Conservation (phyloP, 2,329 filamentous ascomycete genomes). For the Allantophomopsis cytisporea region DNA sequence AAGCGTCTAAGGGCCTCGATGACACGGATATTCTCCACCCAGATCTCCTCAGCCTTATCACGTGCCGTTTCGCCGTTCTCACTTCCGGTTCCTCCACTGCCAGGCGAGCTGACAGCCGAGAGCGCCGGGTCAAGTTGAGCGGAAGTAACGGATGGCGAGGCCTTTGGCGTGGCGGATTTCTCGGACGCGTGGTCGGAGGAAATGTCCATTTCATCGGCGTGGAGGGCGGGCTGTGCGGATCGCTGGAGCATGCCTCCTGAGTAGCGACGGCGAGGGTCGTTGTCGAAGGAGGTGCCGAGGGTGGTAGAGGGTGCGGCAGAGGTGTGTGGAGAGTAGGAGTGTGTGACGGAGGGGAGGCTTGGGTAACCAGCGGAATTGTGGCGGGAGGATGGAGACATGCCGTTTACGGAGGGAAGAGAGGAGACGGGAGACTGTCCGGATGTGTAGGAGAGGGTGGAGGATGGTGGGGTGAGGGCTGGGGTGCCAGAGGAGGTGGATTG, state of each 20-base stretch:
- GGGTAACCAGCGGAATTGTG: conserved; percentile 61
- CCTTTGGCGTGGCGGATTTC: conserved; percentile 12
- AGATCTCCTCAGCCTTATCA: conserved; percentile 48
- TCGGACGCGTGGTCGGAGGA: conserved; percentile 13
- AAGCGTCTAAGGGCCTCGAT: conserved; percentile 48
- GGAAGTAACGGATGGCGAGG: conserved; percentile 2
- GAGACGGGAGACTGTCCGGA: conserved; percentile 64
- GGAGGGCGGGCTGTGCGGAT: conserved; percentile 28
- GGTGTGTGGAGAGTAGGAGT: conserved; percentile 54
- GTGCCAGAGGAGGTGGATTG: conserved; percentile 40
- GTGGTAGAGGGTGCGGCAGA: conserved; percentile 53
- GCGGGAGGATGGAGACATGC: conserved; percentile 51
- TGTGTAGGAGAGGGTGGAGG: conserved; percentile 62
- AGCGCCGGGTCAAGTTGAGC: conserved; percentile 17
- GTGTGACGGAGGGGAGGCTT: conserved; percentile 55
- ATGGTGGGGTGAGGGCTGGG: conserved; percentile 64
- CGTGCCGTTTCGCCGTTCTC: conserved; percentile 35
- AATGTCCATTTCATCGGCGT: conserved; percentile 15
- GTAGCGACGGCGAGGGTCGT: conserved; percentile 49
- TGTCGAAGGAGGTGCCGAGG: conserved; percentile 53
- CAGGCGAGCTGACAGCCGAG: conserved; percentile 32
- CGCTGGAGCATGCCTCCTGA: conserved; percentile 55
- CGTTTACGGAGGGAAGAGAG: conserved; percentile 44
- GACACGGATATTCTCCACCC: conserved; percentile 52
- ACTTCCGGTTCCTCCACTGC: conserved; percentile 14